Conservation (phyloP, 805 yeast species). For the Helenozyma rhizophorensis region DNA sequence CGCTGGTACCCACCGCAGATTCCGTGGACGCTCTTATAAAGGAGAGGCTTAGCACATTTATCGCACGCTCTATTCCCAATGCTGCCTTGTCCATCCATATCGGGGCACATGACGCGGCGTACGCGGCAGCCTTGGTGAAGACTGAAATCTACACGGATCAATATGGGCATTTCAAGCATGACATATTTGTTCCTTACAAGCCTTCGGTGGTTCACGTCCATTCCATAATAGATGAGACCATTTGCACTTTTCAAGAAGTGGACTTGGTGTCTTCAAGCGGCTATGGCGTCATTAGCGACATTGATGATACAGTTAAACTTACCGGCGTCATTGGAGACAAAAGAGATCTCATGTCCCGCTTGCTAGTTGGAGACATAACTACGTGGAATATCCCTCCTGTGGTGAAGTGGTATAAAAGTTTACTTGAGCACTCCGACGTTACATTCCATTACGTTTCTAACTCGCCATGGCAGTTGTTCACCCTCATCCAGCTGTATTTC, state of each 20-base stretch:
- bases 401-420: constrained; percentile 61
- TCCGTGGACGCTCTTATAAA: constrained; percentile 46
- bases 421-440: constrained; percentile 42
- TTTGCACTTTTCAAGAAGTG: constrained; percentile 44
- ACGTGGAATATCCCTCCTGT: constrained; percentile 76
- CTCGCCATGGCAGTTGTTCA: constrained; percentile 87
- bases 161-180: constrained; percentile 60
- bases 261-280: constrained; percentile 45
- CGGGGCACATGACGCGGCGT: constrained; percentile 42
- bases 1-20: constrained; percentile 4
- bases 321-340: constrained; percentile 92
- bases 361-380: constrained; percentile 60
- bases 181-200: constrained; percentile 49
- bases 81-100: constrained; percentile 52
- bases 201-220: constrained; percentile 59
- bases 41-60: constrained; percentile 64
- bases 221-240: constrained; percentile 43
- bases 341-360: constrained; percentile 73
- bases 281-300: constrained; percentile 77
- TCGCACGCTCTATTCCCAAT: constrained; percentile 61
- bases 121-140: constrained; percentile 22
- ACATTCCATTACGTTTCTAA: constrained; percentile 93
- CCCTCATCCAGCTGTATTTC: constrained; percentile 55
- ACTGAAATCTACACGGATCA: constrained; percentile 49
- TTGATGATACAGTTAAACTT: constrained; percentile 88